Percentiles rank a stretch among this genome's conserved stretches.
These are phyloP conservation scores for Leccinellum rugosiceps DNA, from an alignment of 768 basidiomycete genomes.

Conservation along the genomic window DNA sequence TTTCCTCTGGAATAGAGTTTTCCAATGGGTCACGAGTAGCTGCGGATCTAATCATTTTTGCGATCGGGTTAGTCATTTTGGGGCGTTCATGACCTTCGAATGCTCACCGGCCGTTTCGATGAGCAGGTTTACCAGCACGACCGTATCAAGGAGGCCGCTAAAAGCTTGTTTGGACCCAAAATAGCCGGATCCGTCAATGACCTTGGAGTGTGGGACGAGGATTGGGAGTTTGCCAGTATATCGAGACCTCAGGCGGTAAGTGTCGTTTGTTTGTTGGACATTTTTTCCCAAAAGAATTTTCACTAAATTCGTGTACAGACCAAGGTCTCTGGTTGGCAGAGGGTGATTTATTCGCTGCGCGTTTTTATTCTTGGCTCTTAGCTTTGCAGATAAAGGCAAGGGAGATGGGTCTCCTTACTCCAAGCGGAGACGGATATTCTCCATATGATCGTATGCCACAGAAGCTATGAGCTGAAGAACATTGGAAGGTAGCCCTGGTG, in stretches of 20 bases:
- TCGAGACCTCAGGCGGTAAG: slow-evolving; percentile 11
- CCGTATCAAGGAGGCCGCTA: background rate
- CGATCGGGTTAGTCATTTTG: background rate
- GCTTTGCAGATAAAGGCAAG: background rate
- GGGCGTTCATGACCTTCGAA: background rate
- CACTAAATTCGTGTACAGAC: background rate
- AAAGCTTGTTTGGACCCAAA: background rate
- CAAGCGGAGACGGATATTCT: background rate
- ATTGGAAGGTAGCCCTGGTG: background rate
- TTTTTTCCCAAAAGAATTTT: too few species aligned
- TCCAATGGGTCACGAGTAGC: background rate
- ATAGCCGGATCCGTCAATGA: slow-evolving; percentile 10
- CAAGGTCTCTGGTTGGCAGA: slow-evolving; percentile 2
- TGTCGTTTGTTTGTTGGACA: background rate
- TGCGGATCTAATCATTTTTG: background rate
- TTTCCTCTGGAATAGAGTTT: background rate
- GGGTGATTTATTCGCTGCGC: background rate
- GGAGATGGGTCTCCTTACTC: background rate
- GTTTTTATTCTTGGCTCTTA: slow-evolving; percentile 1
- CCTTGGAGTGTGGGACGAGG: slow-evolving; percentile 6
- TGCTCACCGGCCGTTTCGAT: background rate
- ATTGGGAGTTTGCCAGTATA: slow-evolving; percentile 6
- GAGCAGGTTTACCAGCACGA: background rate
- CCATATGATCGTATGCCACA: background rate
- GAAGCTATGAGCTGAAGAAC: background rate